A percentile compares a stretch with the other conserved stretches of the same genome.
Conservation (phyloP, 2,329 filamentous ascomycete genomes). For the Fusarium verrucosum region DNA sequence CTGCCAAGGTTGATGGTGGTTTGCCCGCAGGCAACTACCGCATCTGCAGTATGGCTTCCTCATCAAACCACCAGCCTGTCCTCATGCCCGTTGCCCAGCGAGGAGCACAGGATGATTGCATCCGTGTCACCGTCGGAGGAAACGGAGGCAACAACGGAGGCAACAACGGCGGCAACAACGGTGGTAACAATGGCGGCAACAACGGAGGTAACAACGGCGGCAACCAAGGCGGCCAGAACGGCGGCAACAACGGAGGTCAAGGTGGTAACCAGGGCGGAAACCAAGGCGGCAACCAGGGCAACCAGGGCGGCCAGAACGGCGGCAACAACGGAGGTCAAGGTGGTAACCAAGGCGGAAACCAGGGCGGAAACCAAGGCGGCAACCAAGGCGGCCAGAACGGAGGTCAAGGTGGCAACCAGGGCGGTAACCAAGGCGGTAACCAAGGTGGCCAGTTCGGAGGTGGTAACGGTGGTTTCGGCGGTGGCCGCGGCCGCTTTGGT, state of each 20-base stretch:
- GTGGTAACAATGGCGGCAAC: constrained; percentile 26
- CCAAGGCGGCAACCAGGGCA: constrained; percentile 7
- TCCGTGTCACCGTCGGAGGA: constrained; percentile 64
- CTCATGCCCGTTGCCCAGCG: constrained; percentile 74
- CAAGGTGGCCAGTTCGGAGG: constrained; percentile 6
- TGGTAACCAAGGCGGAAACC: constrained; percentile 9
- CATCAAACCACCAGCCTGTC: constrained; percentile 74
- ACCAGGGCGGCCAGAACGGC: constrained; percentile 22
- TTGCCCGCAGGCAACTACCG: constrained; percentile 71
- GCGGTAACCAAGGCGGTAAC: constrained; percentile 29
- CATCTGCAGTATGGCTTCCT: constrained; percentile 69
- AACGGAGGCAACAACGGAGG: constrained; percentile 36
- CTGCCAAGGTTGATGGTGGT: constrained; percentile 64
- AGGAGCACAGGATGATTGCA: constrained; percentile 72
- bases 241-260: constrained; percentile 14
- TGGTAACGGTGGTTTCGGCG: constrained; percentile 22
- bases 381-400: not conserved
- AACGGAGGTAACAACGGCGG: constrained; percentile 2
- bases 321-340: constrained; percentile 27
- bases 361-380: constrained; percentile 21
- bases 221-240: constrained; percentile 1
- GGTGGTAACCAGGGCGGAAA: constrained; percentile 6
- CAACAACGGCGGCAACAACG: constrained; percentile 20
- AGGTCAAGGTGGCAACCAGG: constrained; percentile 8
- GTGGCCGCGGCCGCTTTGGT: constrained; percentile 10